Percentiles rank a stretch among this genome's conserved stretches.
These are phyloP conservation scores for Allium cepa DNA, from an alignment of 106 monocot species.

Conservation along the genomic window DNA sequence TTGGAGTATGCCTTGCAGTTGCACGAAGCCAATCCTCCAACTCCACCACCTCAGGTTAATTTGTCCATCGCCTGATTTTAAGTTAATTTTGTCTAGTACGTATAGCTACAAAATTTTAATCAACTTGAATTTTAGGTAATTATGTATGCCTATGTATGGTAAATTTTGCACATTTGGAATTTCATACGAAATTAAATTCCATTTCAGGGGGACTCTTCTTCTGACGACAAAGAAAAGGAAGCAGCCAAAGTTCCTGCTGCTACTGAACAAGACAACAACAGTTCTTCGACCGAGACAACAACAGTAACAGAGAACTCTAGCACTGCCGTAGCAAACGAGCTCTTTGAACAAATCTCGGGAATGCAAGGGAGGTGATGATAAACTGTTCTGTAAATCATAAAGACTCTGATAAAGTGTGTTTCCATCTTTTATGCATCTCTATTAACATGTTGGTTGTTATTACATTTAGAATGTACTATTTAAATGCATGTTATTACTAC, in stretches of 20 bases:
- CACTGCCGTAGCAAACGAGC: constrained; percentile 22
- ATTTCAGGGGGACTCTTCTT: background rate
- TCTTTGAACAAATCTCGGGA: constrained; percentile 25
- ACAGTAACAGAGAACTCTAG: constrained; percentile 13
- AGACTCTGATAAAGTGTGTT: too few relatives aligned
- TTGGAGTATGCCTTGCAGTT: constrained; percentile 23
- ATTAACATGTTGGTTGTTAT: too few relatives aligned
- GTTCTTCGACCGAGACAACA: too few relatives aligned
- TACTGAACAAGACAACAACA: too few relatives aligned
- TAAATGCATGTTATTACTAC: too few relatives aligned
- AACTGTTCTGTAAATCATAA: background rate
- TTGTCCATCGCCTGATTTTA: background rate
- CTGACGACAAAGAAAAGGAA: background rate
- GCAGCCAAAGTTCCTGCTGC: background rate
- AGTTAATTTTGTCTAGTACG: too few relatives aligned
- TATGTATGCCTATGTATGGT: background rate
- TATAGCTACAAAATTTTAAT: too few relatives aligned
- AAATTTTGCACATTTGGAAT: background rate
- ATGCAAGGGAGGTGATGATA: constrained; percentile 30
- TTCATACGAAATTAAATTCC: background rate
- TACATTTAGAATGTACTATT: too few relatives aligned
- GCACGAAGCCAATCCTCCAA: constrained; percentile 22
- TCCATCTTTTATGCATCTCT: too few relatives aligned
- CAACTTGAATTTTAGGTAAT: too few relatives aligned
- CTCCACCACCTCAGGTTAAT: background rate